A percentile compares a stretch with the other conserved stretches of the same genome.
phyloP scores from a whole-genome alignment of 352 stramenopile genomes.

The Phytophthora pseudosyringae region DNA sequence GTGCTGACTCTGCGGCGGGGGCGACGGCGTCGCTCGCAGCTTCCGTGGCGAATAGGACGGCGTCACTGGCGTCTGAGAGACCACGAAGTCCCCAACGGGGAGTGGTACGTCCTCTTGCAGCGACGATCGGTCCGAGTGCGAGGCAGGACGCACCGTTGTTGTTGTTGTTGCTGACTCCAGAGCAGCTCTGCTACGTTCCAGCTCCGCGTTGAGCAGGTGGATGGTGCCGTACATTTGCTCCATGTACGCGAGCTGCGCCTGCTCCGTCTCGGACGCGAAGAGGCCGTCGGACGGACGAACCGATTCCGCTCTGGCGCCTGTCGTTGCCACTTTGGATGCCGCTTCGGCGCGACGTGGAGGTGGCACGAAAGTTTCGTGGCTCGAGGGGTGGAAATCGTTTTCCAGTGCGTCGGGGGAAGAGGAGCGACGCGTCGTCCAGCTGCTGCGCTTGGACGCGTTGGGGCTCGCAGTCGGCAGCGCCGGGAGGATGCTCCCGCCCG shows the following conservation, averaged over 20 bases:
- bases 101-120: slow-evolving; percentile 26
- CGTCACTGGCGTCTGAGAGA: slow-evolving; percentile 26
- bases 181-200: slow-evolving; percentile 41
- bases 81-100: slow-evolving; percentile 14
- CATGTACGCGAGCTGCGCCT: slow-evolving; percentile 67
- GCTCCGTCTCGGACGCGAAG: slow-evolving; percentile 34
- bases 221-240: slow-evolving; percentile 77
- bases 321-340: slow-evolving; percentile 14
- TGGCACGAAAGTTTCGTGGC: slow-evolving; percentile 18
- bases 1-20: slow-evolving; percentile 17
- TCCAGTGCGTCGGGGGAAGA: slow-evolving; percentile 8
- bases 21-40: slow-evolving; percentile 22
- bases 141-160: neutral
- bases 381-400: slow-evolving; percentile 20
- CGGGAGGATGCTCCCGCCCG: slow-evolving; percentile 46
- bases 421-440: slow-evolving; percentile 56
- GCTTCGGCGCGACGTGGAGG: slow-evolving; percentile 17
- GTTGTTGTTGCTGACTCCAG: slow-evolving; percentile 6
- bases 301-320: slow-evolving; percentile 13
- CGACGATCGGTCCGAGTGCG: slow-evolving; percentile 34
- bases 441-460: slow-evolving; percentile 46
- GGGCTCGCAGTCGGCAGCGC: slow-evolving; percentile 35
- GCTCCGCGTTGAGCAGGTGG: slow-evolving; percentile 50
- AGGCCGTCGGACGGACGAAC: slow-evolving; percentile 10
- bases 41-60: slow-evolving; percentile 29